A percentile compares a stretch with the other conserved stretches of the same genome.
Conservation (phyloP, 257 asterid genomes). For the Nicotiana knightiana region DNA sequence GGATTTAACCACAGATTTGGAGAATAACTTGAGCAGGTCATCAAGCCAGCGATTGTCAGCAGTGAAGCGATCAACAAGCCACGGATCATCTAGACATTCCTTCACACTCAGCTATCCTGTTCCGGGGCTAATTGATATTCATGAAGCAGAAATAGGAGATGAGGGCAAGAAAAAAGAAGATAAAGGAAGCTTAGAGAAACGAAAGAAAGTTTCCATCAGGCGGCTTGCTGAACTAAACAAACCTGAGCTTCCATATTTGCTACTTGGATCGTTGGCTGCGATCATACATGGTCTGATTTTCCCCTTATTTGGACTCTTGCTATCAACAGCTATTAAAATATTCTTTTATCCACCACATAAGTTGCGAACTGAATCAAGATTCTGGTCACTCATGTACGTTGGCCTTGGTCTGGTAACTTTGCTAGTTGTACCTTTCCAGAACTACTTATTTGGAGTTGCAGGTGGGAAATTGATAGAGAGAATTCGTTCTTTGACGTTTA, state of each 20-base stretch:
- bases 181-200: constrained; percentile 9
- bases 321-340: constrained; percentile 52
- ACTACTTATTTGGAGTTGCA: constrained; percentile 66
- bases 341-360: constrained; percentile 55
- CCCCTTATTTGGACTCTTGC: constrained; percentile 65
- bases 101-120: constrained; percentile 31
- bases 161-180: constrained; percentile 18
- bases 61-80: constrained; percentile 45
- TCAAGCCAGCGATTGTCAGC: constrained; percentile 48
- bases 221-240: constrained; percentile 58
- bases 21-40: constrained; percentile 33
- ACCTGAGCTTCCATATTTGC: constrained; percentile 50
- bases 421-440: constrained; percentile 48
- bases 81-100: constrained; percentile 50
- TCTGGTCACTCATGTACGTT: constrained; percentile 56
- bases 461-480: constrained; percentile 70
- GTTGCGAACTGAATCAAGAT: constrained; percentile 40
- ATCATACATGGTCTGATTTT: constrained; percentile 46
- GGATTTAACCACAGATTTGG: constrained; percentile 18
- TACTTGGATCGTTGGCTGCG: constrained; percentile 60
- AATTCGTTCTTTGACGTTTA: constrained; percentile 59
- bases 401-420: constrained; percentile 32
- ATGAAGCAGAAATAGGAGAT: constrained; percentile 23
- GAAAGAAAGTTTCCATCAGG: constrained; percentile 33
- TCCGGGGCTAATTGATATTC: constrained; percentile 29